These are phyloP conservation scores for Colletotrichum kahawae DNA, from an alignment of 2,329 filamentous ascomycete genomes.

Conservation along the genomic window DNA sequence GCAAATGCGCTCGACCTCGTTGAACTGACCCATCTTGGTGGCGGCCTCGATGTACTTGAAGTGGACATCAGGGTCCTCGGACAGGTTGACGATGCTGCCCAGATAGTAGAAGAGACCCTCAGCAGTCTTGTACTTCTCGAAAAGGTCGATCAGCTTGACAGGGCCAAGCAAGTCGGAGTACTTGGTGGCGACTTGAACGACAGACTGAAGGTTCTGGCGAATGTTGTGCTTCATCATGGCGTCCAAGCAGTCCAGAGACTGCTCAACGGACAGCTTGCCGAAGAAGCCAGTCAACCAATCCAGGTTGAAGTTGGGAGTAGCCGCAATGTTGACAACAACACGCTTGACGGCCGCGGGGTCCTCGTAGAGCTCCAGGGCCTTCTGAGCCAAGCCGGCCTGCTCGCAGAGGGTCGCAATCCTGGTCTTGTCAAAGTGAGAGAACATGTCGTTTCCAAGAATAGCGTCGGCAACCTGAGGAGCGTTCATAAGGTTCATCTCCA, in stretches of 20 bases:
- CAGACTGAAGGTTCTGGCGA: constrained; percentile 92
- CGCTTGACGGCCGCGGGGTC: constrained; percentile 91
- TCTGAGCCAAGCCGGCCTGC: constrained; percentile 84
- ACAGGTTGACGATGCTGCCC: constrained; percentile 96
- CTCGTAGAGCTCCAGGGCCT: constrained; percentile 93
- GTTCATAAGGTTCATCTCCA: constrained; percentile 98
- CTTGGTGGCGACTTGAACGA: constrained; percentile 95
- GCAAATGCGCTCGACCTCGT: constrained; percentile 96
- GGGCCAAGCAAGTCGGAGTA: constrained; percentile 94
- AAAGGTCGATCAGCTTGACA: constrained; percentile 86
- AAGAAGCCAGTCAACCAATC: constrained; percentile 96
- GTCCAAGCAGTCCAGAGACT: constrained; percentile 91
- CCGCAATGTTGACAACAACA: constrained; percentile 81
- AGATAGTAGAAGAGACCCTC: constrained; percentile 99
- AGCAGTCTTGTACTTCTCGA: constrained; percentile 97
- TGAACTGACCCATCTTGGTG: constrained; percentile 89
- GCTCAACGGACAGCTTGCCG: constrained; percentile 91
- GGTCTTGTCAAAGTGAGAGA: constrained; percentile 92
- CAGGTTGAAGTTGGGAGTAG: constrained; percentile 82
- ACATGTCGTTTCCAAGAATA: constrained; percentile 98
- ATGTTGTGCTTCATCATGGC: constrained; percentile 98
- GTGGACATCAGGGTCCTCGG: constrained; percentile 91
- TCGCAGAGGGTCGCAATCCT: constrained; percentile 92
- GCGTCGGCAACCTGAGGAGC: constrained; percentile 97
- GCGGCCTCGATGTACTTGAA: constrained; percentile 99